Evolutionary conservation across 805 yeast genomes (phyloP).

Genomic region (Yarrowia keelungensis): DNA sequence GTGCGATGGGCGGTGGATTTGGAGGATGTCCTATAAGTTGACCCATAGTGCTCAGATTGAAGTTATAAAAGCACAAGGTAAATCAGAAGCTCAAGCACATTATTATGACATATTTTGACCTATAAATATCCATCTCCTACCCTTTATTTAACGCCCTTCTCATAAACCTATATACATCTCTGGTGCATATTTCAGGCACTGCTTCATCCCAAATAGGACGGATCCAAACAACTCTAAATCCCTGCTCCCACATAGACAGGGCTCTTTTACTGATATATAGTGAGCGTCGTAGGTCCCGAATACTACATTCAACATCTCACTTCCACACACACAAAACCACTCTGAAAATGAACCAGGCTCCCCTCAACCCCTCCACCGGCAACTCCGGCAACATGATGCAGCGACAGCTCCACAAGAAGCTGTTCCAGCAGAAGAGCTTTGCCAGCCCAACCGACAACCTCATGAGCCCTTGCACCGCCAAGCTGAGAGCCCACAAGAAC

Average conservation of each 20-base stretch:
- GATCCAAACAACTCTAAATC: slow-evolving; percentile 17
- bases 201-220: slow-evolving; percentile 6
- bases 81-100: too few relatives aligned
- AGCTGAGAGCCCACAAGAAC: slow-evolving; percentile 58
- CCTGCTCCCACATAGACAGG: slow-evolving; percentile 12
- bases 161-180: background rate
- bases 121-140: too few relatives aligned
- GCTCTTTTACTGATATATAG: slow-evolving; percentile 21
- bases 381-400: slow-evolving; percentile 38
- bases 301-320: background rate
- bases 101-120: too few relatives aligned
- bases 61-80: too few relatives aligned
- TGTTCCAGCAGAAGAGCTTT: slow-evolving; percentile 43
- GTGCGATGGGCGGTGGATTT: slow-evolving; percentile 2
- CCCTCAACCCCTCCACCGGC: slow-evolving; percentile 35
- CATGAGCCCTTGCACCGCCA: slow-evolving; percentile 66
- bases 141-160: too few relatives aligned
- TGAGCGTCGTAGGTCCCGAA: background rate
- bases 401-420: slow-evolving; percentile 36
- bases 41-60: too few relatives aligned
- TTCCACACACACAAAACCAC: slow-evolving; percentile 3
- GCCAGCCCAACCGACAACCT: slow-evolving; percentile 66
- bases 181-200: slow-evolving; percentile 2
- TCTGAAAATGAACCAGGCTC: slow-evolving; percentile 28
- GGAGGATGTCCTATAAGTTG: background rate